Base-by-base conservation (phyloP, 352 stramenopile species). In the Phytophthora meadii region DNA sequence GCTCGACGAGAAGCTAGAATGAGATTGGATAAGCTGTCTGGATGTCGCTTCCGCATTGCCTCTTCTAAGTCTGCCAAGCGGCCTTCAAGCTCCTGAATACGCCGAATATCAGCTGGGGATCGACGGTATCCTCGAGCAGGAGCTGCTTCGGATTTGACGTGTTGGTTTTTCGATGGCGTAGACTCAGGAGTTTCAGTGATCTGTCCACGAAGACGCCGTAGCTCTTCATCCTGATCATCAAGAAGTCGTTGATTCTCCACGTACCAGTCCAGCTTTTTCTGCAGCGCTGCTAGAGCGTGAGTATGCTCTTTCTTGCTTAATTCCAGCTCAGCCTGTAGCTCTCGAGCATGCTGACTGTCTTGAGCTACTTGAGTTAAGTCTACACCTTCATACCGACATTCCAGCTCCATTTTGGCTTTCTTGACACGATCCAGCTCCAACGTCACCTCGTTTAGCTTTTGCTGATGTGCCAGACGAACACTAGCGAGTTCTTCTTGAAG, bases 261-360 rank as follows among this genome's bases (percentile, higher is more conserved):
- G 37, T 95, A 95, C 88, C 88, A 95, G 39, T 93, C 84, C 12
- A 95, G 49, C 28, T 94, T 95, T 55, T 91, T 87, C 49, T 95
- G 84, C 15, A 95, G 58, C 22, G 63, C 63, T n/a, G 19, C 44
- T 7, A 93, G 40, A 15, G 76, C 65, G 60, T 79, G 81, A 1
- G 77, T 48, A 25, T 82, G 73, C n/a, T 92, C 76, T 44, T 77
- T 83, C 50, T 87, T 79, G 53, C 64, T 54, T 6, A 78, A 14
- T 15, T 72, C 54, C 28, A 92, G 24, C 34, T 90, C 69, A 22
- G 58, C 62, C 19, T 89, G 71, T 40, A 92, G 57, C 14, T 76
- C 45, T 11, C 73, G 66, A 22, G 80, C 72, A 5, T 89, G 75
- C 14, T 81, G 54, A 5, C 66, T 76, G 36, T 94, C 86, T 19